Base-by-base conservation (phyloP, 257 asterid species). In the Oldenlandia corymbosa region DNA sequence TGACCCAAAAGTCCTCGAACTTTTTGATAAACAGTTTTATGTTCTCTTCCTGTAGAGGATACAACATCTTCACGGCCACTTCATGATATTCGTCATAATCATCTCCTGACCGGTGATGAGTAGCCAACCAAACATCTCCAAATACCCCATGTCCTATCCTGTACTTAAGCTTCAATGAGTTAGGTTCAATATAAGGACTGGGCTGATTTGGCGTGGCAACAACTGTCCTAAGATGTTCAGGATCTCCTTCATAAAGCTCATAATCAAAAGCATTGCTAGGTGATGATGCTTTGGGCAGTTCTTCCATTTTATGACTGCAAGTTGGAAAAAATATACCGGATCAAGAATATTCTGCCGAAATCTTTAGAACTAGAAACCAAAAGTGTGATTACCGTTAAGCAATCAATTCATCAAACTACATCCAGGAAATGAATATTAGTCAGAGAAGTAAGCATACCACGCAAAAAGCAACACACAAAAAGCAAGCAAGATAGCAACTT, bases 91-190 rank as follows among this genome's bases (percentile, higher is more conserved):
- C 84, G 49, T 83, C 85, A 13, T 65, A 85, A 60, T 85, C 93
- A 17, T 60, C 72, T 28, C 74, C 85, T 9, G 83, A 80, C 43
- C 68, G 81, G 54, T 85, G 90, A 70, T 83, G 90, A 26, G 88
- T 83, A 52, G 90, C 94, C 52, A 78, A 71, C 94, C 90, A 85
- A 66, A 85, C 87, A 73, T 83, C 86, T 61, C 94, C 94, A 51
- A 83, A 81, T 55, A 61, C 73, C 18, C 94, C 94, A 57, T 78
- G 87, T 18, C 94, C 94, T 12, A 85, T 83, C 77, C 90, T 71
- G 41, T 83, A 79, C 66, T 74, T 77, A 62, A 85, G 67, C 69
- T 79, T 83, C 68, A 85, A 55, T 0, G 85, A 71, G 31, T 79
- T 77, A 43, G 85, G 83, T 36, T 85, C 83, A 10, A 83, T 73